A percentile compares a stretch with the other conserved stretches of the same genome.
phyloP scores from a whole-genome alignment of 2,329 filamentous ascomycete genomes.

The Trichoderma simmonsii region DNA sequence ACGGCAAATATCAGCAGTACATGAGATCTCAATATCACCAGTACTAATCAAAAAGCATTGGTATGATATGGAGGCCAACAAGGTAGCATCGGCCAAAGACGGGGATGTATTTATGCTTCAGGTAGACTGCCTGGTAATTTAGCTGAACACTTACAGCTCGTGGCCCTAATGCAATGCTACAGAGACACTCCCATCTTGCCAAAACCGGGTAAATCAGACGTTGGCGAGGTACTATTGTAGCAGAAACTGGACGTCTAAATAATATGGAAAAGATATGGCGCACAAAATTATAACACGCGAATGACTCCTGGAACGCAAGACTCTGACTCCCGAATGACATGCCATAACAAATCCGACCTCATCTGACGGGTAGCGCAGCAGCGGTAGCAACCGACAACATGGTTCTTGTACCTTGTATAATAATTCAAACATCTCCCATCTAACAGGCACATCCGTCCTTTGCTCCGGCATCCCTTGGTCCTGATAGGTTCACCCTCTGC shows the following conservation, averaged over 20 bases:
- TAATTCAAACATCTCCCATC: conserved; percentile 4
- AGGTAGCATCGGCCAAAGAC: neutral
- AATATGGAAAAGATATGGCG: conserved; percentile 16
- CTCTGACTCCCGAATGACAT: conserved; percentile 23
- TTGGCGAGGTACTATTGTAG: conserved; percentile 10
- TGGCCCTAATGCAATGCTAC: neutral
- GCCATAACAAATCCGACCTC: conserved; percentile 22
- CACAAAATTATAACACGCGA: conserved; percentile 19
- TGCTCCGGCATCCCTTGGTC: conserved; percentile 67
- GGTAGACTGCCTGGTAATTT: neutral
- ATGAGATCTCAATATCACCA: no score
- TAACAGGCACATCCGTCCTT: conserved; percentile 93
- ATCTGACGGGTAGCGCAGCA: conserved; percentile 16
- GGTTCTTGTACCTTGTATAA: neutral
- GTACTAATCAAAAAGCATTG: neutral
- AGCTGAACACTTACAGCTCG: neutral
- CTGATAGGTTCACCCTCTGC: conserved; percentile 78
- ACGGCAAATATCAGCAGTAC: neutral
- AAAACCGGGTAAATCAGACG: neutral
- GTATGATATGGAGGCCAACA: neutral
- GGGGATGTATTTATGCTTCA: neutral
- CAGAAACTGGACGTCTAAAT: conserved; percentile 18
- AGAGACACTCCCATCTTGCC: neutral
- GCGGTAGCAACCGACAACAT: conserved; percentile 1
- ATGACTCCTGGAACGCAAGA: conserved; percentile 21